These are phyloP conservation scores for Aureobasidium pullulans DNA, from an alignment of 2,329 filamentous ascomycete species.

Conservation along the genomic window DNA sequence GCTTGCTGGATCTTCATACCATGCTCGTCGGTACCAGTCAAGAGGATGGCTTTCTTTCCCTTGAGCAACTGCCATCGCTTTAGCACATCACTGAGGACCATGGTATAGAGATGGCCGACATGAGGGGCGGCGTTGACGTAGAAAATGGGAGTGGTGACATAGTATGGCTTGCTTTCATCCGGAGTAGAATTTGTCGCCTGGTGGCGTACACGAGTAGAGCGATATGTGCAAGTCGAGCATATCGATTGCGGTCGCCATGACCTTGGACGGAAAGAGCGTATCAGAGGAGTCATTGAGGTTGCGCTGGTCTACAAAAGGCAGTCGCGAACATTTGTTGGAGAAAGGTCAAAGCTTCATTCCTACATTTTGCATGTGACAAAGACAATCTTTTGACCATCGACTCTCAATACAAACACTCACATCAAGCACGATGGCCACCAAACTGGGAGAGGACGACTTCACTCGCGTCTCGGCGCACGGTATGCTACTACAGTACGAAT, in stretches of 20 bases:
- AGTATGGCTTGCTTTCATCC: constrained; percentile 64
- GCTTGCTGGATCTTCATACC: constrained; percentile 95
- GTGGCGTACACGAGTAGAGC: not conserved
- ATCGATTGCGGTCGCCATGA: constrained; percentile 31
- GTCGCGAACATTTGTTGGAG: not conserved
- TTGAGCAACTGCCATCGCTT: constrained; percentile 84
- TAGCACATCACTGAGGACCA: constrained; percentile 82
- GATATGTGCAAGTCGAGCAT: constrained; percentile 17
- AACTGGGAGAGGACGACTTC: constrained; percentile 14
- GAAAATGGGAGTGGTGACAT: constrained; percentile 94
- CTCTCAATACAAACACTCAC: not conserved
- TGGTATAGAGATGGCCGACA: constrained; percentile 88
- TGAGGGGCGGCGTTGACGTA: constrained; percentile 99
- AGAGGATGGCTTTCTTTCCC: constrained; percentile 63
- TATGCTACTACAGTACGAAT: not conserved
- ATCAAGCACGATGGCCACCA: not conserved
- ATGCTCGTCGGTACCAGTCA: constrained; percentile 94
- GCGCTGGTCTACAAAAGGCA: not conserved
- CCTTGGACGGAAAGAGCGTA: constrained; percentile 23
- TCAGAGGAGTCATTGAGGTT: constrained; percentile 24
- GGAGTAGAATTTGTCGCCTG: constrained; percentile 15
- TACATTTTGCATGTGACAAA: constrained; percentile 8
- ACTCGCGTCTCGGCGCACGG: constrained; percentile 17
- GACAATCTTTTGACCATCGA: not conserved
- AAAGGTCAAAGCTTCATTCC: constrained; percentile 7